These are phyloP conservation scores for Alternaria triticimaculans DNA, from an alignment of 2,329 filamentous ascomycete species.

Conservation along the genomic window DNA sequence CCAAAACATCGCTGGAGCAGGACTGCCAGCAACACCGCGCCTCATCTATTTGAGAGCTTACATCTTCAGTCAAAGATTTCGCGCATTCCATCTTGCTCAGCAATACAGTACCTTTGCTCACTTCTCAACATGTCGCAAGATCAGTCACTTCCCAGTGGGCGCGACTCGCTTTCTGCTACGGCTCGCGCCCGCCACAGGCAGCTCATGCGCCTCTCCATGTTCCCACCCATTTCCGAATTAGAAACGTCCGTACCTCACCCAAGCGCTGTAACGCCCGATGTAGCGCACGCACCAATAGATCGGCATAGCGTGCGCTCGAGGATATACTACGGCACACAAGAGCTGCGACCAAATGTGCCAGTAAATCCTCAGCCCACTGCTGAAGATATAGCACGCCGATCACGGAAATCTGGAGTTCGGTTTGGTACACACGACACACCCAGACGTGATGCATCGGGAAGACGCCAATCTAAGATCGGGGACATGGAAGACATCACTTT, in stretches of 20 bases:
- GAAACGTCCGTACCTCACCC: neutral
- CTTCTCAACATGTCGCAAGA: neutral
- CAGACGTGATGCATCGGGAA: too few species aligned
- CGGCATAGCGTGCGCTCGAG: neutral
- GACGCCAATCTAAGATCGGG: neutral
- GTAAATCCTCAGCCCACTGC: neutral
- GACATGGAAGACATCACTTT: neutral
- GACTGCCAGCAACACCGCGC: neutral
- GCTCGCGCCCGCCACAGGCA: neutral
- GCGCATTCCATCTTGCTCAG: neutral
- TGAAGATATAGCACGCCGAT: neutral
- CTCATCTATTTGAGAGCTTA: neutral
- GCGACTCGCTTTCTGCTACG: neutral
- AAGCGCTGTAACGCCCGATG: neutral
- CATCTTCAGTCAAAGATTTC: neutral
- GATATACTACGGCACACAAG: neutral
- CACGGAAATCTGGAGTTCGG: neutral
- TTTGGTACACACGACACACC: neutral
- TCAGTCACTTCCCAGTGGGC: neutral
- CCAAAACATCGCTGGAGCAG: neutral
- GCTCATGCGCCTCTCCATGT: neutral
- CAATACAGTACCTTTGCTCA: neutral
- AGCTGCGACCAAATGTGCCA: neutral
- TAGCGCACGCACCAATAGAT: neutral
- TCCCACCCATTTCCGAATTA: neutral